Evolutionary conservation across 2,329 filamentous ascomycete species (phyloP), one percentile per base, ranked within the genome.

Genomic region (Calonectria pseudoreteaudii): DNA sequence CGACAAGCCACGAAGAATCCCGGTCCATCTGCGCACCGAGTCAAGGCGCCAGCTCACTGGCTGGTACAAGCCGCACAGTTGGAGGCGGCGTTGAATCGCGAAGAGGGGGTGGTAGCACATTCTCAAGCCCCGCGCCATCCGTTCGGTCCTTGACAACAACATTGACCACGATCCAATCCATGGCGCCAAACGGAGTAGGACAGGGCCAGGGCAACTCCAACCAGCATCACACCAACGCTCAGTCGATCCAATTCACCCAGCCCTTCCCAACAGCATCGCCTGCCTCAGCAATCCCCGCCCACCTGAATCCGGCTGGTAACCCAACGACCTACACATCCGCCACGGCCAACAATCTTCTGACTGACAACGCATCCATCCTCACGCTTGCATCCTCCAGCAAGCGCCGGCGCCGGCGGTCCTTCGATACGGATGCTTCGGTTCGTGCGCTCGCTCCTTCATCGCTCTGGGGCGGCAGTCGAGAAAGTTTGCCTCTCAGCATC

Each of bases 401-500:
- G 85, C 91, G 93, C 47, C 90, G 93, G 34, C 92, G 95, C 44
- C 91, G 94, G 64, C 91, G 94, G 74, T 96, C 94, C 36, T 92
- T 96, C 84, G 95, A 97, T 83, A 97, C 95, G 0, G 94, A 97
- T 82, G 95, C 95, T 7, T 96, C 94, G 0, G 94, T 97, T 49
- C 93, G 95, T 53, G 95, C 95, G 3, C 86, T 97, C n/a, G 94
- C 95, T 1, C 94, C 94, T 0, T 95, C 93, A 0, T 96, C 94
- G 0, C 88, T 96, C 6, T 97, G 94, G 88, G 94, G 94, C 56
- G 94, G 94, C 53, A 95, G 93, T 80, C 92, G 94, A 74, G 94
- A 97, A 84, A 94, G 92, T 53, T 88, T 97, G 2, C 94, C 94
- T 0, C 87, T 97, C 31, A 95, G 93, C 80, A 92, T 96, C 8